Evolutionary conservation across 495 filamentous ascomycete genomes (phyloP), one percentile per base, ranked within the genome.

Genomic region (Articulospora tetracladia): DNA sequence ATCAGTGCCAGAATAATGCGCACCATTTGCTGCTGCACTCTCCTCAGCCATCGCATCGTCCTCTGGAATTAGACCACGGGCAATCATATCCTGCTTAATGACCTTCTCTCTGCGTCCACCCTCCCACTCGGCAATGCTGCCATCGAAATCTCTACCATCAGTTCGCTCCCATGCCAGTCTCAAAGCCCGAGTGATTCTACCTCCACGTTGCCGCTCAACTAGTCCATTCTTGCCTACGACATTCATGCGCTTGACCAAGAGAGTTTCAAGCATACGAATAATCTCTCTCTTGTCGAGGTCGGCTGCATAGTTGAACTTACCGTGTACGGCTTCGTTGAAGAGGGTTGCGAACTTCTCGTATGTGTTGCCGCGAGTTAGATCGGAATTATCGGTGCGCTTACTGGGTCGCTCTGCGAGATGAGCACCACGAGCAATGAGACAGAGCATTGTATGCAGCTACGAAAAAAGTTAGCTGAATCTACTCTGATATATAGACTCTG

Each of bases 271-370:
- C 32, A 60, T 54, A 26, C 23, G 50, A 10, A 52, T 32, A 8
- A 73, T 61, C 22, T 71, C 70, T 6, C 47, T 19, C 10, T 64
- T 48, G 23, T 41, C 30, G 50, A 68, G 62, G 26, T 71, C 67
- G 13, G 52, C 3, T 24, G 41, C 53, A 41, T 60, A 66, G 56
- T 62, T 23, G 39, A 12, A 12, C 34, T 57, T 41, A 8, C 58
- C 54, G 39, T 66, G 53, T 8, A 71, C 51, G 12, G 67, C 67
- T 13, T 59, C 32, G 41, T 71, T 71, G 51, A 71, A 61, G 10
- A 48, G 30, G 1, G 68, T 63, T 13, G 62, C 56, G 48, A 73
- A 66, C 6, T 46, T 26, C 12, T 60, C 27, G 10, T 59, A 50
- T 34, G 61, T 41, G 27, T 63, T 55, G 8, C 36, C 15, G 2